Evolutionary conservation across 2,329 filamentous ascomycete genomes (phyloP).

Genomic region (Lasiodiplodia gonubiensis): DNA sequence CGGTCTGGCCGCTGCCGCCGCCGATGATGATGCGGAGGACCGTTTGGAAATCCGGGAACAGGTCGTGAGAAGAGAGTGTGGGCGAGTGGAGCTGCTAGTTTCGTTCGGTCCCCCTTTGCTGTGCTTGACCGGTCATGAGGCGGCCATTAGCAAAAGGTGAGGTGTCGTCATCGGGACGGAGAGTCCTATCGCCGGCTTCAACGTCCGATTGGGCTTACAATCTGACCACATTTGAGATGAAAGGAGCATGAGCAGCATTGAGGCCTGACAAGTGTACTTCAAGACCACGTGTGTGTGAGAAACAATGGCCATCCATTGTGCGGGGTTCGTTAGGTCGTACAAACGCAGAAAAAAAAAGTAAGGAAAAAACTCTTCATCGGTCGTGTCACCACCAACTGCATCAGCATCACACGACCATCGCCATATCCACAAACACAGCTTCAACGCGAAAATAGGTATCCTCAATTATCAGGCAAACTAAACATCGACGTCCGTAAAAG

Average conservation of each 20-base stretch:
- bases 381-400: constrained; percentile 1
- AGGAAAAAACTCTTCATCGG: background rate
- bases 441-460: constrained; percentile 11
- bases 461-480: constrained; percentile 23
- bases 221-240: background rate
- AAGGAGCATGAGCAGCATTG: background rate
- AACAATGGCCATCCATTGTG: background rate
- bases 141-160: constrained; percentile 1
- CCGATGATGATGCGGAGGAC: no score
- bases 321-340: background rate
- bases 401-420: background rate
- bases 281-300: background rate
- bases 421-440: background rate
- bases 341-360: background rate
- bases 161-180: constrained; percentile 9
- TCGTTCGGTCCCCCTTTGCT: background rate
- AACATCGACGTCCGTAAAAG: constrained; percentile 5
- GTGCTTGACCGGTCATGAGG: constrained; percentile 22
- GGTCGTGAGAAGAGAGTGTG: no score
- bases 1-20: no score
- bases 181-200: background rate
- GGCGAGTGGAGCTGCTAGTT: no score
- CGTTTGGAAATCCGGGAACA: background rate
- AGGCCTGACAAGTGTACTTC: background rate
- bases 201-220: background rate